Percentiles rank a stretch among this genome's conserved stretches.
These are phyloP conservation scores for Allium sativum DNA, from an alignment of 106 monocot genomes.

Conservation along the genomic window DNA sequence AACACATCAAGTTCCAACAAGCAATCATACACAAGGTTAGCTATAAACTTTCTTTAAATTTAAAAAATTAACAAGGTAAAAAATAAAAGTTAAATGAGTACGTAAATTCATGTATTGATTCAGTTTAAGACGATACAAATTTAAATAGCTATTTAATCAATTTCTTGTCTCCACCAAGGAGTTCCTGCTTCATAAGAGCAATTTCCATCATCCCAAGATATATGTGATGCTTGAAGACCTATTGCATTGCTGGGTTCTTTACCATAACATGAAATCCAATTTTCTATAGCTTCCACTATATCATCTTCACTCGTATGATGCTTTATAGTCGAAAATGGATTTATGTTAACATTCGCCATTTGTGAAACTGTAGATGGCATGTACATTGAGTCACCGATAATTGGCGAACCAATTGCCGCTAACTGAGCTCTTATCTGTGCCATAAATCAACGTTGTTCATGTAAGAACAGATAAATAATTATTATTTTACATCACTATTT, in stretches of 20 bases:
- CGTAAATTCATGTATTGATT: too few species aligned
- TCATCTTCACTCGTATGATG: conserved; percentile 24
- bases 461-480: too few species aligned
- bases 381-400: conserved; percentile 88
- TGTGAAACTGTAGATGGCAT: conserved; percentile 57
- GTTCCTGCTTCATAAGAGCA: conserved; percentile 43
- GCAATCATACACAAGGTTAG: too few species aligned
- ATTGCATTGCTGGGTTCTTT: conserved; percentile 77
- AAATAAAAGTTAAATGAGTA: too few species aligned
- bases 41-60: too few species aligned
- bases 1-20: too few species aligned
- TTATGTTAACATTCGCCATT: conserved; percentile 39
- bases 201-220: conserved; percentile 73
- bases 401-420: conserved; percentile 72
- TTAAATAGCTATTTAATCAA: not conserved
- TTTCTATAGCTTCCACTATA: conserved; percentile 27
- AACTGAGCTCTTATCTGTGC: conserved; percentile 77
- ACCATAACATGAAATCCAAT: conserved; percentile 66
- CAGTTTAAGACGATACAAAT: too few species aligned
- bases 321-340: conserved; percentile 47
- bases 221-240: conserved; percentile 76
- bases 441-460: too few species aligned
- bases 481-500: too few species aligned
- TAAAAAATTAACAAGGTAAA: too few species aligned
- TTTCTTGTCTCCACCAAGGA: conserved; percentile 70